Conservation (phyloP, 495 filamentous ascomycete genomes). For the Aspergillus sparsus region DNA sequence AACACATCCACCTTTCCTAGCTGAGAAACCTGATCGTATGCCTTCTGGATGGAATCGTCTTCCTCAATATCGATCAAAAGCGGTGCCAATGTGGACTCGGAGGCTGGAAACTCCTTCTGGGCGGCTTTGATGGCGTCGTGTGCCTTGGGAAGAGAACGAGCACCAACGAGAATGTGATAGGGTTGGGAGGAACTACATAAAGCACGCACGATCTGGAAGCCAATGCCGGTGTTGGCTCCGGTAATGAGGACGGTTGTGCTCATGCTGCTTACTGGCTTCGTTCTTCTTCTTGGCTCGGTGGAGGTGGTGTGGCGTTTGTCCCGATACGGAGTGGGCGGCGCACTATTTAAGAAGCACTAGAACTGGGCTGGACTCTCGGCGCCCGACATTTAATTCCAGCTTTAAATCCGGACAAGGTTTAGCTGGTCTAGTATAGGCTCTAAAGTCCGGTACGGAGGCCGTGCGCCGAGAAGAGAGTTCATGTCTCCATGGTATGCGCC, state of each 20-base stretch:
- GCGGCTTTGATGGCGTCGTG: constrained; percentile 40
- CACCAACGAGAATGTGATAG: constrained; percentile 52
- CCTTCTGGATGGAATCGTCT: constrained; percentile 52
- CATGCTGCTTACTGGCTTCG: neutral
- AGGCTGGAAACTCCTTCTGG: constrained; percentile 37
- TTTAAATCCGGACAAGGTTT: too few relatives aligned
- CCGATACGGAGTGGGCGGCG: too few relatives aligned
- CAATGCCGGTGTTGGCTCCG: constrained; percentile 51
- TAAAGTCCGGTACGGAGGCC: too few relatives aligned
- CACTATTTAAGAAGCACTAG: too few relatives aligned
- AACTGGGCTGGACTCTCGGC: too few relatives aligned
- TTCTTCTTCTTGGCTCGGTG: too few relatives aligned
- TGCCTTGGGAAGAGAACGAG: constrained; percentile 46
- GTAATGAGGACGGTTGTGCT: constrained; percentile 29
- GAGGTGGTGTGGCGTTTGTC: too few relatives aligned
- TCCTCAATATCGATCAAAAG: constrained; percentile 54
- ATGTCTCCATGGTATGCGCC: too few relatives aligned
- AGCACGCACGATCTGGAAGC: constrained; percentile 49
- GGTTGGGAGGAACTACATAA: constrained; percentile 39
- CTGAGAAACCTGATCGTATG: constrained; percentile 36
- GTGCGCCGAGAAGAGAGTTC: too few relatives aligned
- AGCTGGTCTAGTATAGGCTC: too few relatives aligned
- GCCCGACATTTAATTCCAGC: too few relatives aligned
- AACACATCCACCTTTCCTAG: constrained; percentile 52
- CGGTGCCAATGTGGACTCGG: constrained; percentile 32